A percentile compares a stretch with the other conserved stretches of the same genome.
Conservation (phyloP, 768 basidiomycete genomes). For the Termitomyces sp. region DNA sequence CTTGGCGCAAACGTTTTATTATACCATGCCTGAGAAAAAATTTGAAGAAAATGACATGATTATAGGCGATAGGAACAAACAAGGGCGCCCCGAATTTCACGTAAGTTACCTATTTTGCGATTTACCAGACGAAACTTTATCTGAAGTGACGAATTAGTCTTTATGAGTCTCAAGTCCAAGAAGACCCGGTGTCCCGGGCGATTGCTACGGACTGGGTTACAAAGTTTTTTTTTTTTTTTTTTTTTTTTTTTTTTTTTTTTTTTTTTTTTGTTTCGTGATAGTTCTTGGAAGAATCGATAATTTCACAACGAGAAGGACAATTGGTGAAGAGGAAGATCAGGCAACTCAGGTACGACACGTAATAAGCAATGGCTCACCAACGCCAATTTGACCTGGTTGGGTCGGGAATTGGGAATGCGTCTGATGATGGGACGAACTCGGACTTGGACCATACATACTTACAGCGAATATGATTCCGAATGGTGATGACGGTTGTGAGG, state of each 20-base stretch:
- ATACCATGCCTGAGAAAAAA: too few species aligned
- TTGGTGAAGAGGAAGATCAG: background rate
- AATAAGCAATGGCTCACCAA: background rate
- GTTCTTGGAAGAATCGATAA: background rate
- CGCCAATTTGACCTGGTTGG: background rate
- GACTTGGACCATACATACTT: background rate
- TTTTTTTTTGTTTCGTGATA: too few species aligned
- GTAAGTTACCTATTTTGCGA: background rate
- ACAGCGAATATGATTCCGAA: background rate
- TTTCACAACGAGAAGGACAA: background rate
- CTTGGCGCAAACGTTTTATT: background rate
- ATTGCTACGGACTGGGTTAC: background rate
- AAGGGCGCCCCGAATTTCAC: conserved; percentile 6
- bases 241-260: too few species aligned
- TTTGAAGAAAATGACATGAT: background rate
- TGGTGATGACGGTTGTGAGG: background rate
- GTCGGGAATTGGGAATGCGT: background rate
- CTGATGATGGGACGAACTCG: background rate
- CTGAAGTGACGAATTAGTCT: background rate
- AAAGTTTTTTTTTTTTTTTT: background rate
- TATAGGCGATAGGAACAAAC: background rate
- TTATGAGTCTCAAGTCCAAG: background rate
- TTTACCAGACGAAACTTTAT: background rate
- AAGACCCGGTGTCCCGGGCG: background rate
- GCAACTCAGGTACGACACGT: conserved; percentile 5